A percentile compares a stretch with the other conserved stretches of the same genome.
Evolutionary conservation across 2,329 filamentous ascomycete species (phyloP).

Genomic region (Fusarium udum): DNA sequence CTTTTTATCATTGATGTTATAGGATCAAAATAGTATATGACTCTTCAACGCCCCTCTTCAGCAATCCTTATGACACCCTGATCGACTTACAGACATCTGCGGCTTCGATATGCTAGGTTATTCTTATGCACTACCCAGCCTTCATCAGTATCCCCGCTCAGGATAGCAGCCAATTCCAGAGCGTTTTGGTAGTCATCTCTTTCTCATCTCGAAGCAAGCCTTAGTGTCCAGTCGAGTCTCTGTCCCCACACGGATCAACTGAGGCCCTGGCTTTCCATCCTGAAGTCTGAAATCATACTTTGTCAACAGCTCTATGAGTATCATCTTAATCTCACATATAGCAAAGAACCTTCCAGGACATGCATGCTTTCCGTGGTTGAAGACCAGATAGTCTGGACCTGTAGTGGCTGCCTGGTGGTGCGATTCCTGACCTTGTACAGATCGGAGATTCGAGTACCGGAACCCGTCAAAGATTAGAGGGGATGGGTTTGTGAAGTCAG

Average conservation of each 20-base stretch:
- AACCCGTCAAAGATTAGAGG: not conserved
- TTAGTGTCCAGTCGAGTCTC: not conserved
- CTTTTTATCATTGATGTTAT: not conserved
- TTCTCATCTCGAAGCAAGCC: not conserved
- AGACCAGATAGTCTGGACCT: not conserved
- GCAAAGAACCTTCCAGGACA: not conserved
- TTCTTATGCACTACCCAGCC: rapidly evolving
- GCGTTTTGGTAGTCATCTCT: rapidly evolving
- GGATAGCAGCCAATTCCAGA: rapidly evolving
- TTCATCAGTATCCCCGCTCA: rapidly evolving
- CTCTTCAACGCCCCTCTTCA: too few species aligned
- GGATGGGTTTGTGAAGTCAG: not conserved
- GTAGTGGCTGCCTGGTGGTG: not conserved
- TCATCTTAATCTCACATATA: not conserved
- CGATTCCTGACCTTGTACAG: not conserved
- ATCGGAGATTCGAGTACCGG: not conserved
- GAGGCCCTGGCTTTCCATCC: not conserved
- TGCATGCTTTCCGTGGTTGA: not conserved
- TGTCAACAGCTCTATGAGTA: not conserved
- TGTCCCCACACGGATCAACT: not conserved
- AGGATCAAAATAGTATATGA: too few species aligned
- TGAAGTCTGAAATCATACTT: not conserved
- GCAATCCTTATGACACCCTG: too few species aligned
- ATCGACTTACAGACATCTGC: rapidly evolving
- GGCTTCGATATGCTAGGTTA: rapidly evolving